Base-by-base conservation (phyloP, 768 basidiomycete genomes). In the Termitomyces sp. region DNA sequence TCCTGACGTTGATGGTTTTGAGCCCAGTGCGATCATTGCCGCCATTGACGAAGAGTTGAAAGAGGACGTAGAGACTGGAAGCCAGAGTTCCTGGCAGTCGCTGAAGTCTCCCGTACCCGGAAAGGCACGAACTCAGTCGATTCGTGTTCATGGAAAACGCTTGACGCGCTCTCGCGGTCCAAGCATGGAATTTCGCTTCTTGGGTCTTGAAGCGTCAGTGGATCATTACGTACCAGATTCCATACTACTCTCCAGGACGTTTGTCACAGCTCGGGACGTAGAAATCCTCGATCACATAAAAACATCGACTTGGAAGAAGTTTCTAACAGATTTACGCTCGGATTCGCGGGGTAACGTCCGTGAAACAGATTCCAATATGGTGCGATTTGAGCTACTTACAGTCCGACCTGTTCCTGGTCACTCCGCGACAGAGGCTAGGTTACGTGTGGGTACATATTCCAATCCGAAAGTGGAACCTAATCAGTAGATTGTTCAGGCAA, bases 301-400 rank as follows among this genome's bases (percentile, higher is more conserved):
- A 78, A 96, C 95, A 0, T 98, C 95, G 9, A 98, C 97, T 0
- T 99, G 97, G 97, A 91, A 88, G 76, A 98, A 96, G 72, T 98
- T 99, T 72, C 76, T 99, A 61, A 96, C 94, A 4, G 86, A 86
- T 57, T 80, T 97, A 70, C 84, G 89, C 43, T 82, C 89, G 7
- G 94, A 96, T 74, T 87, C 91, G 15, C 84, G 85, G 59, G 96
- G 96, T 0, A 92, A 96, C 69, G 77, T 95, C 12, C 84, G 95
- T 38, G 94, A 97, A 75, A 94, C 92, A 5, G 92, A 86, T 53
- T 96, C 94, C 5, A 86, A 92, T 68, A 98, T 99, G 96, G 87
- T 93, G n/a, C 85, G 89, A 32, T 76, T 96, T 8, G 94, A 96
- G 69, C 72, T 98, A 52, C 80, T 81, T 51, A 87, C 77, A 50